Evolutionary conservation across 108 stramenopile genomes (phyloP), one percentile per base, ranked within the genome.

Genomic region (Epithemia pelagica): DNA sequence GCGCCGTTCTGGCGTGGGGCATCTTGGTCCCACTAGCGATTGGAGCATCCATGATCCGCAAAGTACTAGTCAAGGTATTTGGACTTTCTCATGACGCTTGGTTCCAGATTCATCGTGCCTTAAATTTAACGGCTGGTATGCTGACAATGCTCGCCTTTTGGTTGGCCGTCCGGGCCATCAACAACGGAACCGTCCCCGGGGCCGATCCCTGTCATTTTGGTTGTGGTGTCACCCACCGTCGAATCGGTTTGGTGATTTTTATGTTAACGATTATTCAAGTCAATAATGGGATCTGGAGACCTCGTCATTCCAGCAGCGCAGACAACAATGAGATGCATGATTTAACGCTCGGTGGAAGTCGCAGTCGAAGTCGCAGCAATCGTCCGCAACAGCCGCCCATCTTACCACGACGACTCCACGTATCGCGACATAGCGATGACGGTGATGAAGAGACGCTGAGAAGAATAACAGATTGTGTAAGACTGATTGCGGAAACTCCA

Each of bases 1-100:
- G 80, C 30, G 79, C 79, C 21, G 79, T 79, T 28, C 52, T 90
- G 68, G 81, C 88, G 24, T 86, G 83, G 83, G 85, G 82, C 61
- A 58, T 85, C 21, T 61, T 83, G 27, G 65, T 71, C 24, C 88
- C 88, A 22, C 26, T 83, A 51, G 88, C 85, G 19, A 80, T 90
- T 64, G 71, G 73, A 32, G 64, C 73, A 24, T 72, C 79, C 19
- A 30, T 90, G 5, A 65, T 86, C 22, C 79, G 88, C 1, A 33
- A 62, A 10, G 69, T 69, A 53, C 15, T 46, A 15, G 37, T 10
- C 5, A 46, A 46, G 37, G 37, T 46, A 15, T 54, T 75, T 15
- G 58, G 57, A 25, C 69, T 63, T 2, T 58, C 65, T 30, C 59
- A 74, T 24, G 66, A 69, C 5, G 0, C 70, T 2, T 84, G 83